Percentiles rank a stretch among this genome's conserved stretches.
Evolutionary conservation across 371 early-diverging fungal genomes (phyloP).

Genomic region (Mucor ambiguus): DNA sequence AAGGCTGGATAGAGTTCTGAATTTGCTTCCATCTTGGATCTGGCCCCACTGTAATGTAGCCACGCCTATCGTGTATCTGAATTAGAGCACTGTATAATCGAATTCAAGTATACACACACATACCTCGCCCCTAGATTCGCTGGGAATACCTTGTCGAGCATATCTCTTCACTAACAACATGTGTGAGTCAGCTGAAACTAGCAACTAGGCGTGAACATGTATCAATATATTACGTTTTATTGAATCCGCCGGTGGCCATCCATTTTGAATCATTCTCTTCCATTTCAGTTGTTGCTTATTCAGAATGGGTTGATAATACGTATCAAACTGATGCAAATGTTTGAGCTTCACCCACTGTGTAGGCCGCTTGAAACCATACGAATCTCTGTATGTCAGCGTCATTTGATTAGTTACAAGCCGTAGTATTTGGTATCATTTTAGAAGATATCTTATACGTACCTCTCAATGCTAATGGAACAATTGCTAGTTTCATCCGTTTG

Average conservation of each 20-base stretch:
- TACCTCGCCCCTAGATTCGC: slow-evolving; percentile 64
- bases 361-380: slow-evolving; percentile 66
- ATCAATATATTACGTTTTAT: slow-evolving; percentile 45
- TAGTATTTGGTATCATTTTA: background rate
- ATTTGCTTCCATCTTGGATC: slow-evolving; percentile 57
- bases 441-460: slow-evolving; percentile 6
- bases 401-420: background rate
- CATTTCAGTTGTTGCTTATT: slow-evolving; percentile 55
- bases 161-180: slow-evolving; percentile 61
- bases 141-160: slow-evolving; percentile 81
- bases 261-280: slow-evolving; percentile 33
- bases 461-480: slow-evolving; percentile 10
- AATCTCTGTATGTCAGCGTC: slow-evolving; percentile 40
- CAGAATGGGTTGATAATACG: slow-evolving; percentile 51
- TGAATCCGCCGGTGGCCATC: slow-evolving; percentile 20
- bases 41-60: slow-evolving; percentile 84
- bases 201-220: background rate
- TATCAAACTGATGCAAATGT: slow-evolving; percentile 55
- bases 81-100: background rate
- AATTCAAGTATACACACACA: background rate
- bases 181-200: background rate
- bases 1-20: slow-evolving; percentile 64
- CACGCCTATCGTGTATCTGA: slow-evolving; percentile 54
- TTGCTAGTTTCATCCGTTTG: background rate
- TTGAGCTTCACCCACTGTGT: slow-evolving; percentile 55